These are phyloP conservation scores for Rhazya stricta DNA, from an alignment of 257 asterid species.

Conservation along the genomic window DNA sequence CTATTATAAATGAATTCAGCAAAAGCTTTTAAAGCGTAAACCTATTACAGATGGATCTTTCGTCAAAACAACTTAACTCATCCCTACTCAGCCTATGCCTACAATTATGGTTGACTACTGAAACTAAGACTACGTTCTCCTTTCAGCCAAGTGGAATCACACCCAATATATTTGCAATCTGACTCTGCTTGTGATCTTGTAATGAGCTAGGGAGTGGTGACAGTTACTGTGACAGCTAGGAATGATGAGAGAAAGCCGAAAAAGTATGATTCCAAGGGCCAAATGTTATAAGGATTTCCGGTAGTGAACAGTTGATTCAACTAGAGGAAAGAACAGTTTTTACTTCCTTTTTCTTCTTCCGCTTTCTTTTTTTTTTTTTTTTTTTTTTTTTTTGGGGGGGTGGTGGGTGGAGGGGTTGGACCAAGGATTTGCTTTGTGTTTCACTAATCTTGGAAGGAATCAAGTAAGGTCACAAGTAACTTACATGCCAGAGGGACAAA, in stretches of 20 bases:
- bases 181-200: background rate
- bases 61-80: background rate
- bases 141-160: background rate
- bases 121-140: background rate
- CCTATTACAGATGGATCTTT: background rate
- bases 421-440: too few species aligned
- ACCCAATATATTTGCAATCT: background rate
- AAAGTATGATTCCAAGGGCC: background rate
- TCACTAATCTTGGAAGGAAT: too few species aligned
- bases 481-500: slow-evolving; percentile 74
- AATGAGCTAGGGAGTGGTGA: background rate
- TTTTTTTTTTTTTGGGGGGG: too few species aligned
- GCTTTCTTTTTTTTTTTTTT: too few species aligned
- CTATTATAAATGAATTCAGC: background rate
- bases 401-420: too few species aligned
- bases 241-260: too few species aligned
- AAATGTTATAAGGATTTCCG: too few species aligned
- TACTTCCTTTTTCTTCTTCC: too few species aligned
- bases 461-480: slow-evolving; percentile 24
- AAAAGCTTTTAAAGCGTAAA: too few species aligned
- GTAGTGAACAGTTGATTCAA: too few species aligned
- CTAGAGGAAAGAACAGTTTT: too few species aligned
- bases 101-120: background rate
- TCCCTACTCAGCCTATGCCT: background rate
- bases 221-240: background rate